Evolutionary conservation across 805 yeast genomes (phyloP).

Genomic region (Zygoascus ofunaensis): DNA sequence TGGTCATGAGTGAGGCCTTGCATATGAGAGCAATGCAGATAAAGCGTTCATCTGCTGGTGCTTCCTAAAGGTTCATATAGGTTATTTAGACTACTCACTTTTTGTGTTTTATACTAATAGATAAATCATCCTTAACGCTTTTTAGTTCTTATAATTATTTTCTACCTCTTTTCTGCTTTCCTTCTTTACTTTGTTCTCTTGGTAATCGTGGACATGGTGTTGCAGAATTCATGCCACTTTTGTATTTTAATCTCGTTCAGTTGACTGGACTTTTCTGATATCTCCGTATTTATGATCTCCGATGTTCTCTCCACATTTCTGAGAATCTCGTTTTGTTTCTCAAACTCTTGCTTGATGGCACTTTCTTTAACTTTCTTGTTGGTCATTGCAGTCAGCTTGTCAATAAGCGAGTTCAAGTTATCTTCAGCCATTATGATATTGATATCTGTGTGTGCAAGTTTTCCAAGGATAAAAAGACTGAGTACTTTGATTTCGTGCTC

Average conservation of each 20-base stretch:
- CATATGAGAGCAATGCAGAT: conserved; percentile 15
- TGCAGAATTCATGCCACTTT: conserved; percentile 1
- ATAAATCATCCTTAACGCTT: too few relatives aligned
- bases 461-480: conserved; percentile 38
- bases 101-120: too few relatives aligned
- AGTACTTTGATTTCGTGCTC: conserved; percentile 51
- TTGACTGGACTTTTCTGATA: not conserved
- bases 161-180: too few relatives aligned
- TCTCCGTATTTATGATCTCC: not conserved
- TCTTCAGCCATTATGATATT: conserved; percentile 17
- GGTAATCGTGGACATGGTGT: not conserved
- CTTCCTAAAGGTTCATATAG: not conserved
- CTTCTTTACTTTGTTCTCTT: not conserved
- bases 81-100: too few relatives aligned
- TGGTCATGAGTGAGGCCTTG: conserved; percentile 20
- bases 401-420: conserved; percentile 22
- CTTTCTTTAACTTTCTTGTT: conserved; percentile 45
- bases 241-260: conserved; percentile 1
- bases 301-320: conserved; percentile 20
- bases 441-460: conserved; percentile 30
- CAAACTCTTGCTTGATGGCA: conserved; percentile 61
- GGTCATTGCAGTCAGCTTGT: conserved; percentile 35
- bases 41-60: not conserved
- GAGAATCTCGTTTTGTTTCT: conserved; percentile 40
- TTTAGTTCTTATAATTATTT: too few relatives aligned